Conservation (phyloP, 2,329 filamentous ascomycete species). For the Dactylellina drechsleri region DNA sequence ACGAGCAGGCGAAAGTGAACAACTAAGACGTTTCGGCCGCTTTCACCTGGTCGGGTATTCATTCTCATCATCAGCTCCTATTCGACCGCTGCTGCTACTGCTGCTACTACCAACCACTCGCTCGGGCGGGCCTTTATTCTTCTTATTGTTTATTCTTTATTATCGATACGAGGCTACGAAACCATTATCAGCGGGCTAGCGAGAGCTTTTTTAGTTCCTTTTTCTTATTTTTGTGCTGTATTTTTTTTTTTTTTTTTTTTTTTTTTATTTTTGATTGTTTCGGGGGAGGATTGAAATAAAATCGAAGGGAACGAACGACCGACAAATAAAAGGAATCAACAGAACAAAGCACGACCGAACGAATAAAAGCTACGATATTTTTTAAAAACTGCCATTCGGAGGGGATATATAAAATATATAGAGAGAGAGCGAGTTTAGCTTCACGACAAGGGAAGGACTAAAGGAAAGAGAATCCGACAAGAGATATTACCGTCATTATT, state of each 20-base stretch:
- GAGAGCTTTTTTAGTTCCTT: not conserved
- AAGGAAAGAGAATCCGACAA: too few species aligned
- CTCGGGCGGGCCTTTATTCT: not conserved
- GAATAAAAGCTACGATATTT: too few species aligned
- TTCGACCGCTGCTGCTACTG: constrained; percentile 3
- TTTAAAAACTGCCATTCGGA: too few species aligned
- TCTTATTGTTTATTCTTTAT: not conserved
- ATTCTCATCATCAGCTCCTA: too few species aligned
- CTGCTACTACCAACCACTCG: not conserved
- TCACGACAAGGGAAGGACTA: too few species aligned
- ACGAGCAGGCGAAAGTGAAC: constrained; percentile 47
- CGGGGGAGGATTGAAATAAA: too few species aligned
- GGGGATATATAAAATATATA: too few species aligned
- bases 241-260: not conserved
- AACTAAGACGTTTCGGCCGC: constrained; percentile 51
- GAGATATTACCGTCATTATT: too few species aligned
- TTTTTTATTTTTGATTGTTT: not conserved
- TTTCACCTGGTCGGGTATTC: constrained; percentile 45
- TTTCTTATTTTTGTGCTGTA: too few species aligned
- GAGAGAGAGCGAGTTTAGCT: not conserved
- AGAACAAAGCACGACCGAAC: too few species aligned
- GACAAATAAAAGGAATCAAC: too few species aligned
- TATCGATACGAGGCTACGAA: constrained; percentile 14
- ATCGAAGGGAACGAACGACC: too few species aligned
- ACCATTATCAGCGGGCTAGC: not conserved